Evolutionary conservation across 345 rosid species (phyloP), one percentile per base, ranked within the genome.

Genomic region (Ailanthus altissimus): DNA sequence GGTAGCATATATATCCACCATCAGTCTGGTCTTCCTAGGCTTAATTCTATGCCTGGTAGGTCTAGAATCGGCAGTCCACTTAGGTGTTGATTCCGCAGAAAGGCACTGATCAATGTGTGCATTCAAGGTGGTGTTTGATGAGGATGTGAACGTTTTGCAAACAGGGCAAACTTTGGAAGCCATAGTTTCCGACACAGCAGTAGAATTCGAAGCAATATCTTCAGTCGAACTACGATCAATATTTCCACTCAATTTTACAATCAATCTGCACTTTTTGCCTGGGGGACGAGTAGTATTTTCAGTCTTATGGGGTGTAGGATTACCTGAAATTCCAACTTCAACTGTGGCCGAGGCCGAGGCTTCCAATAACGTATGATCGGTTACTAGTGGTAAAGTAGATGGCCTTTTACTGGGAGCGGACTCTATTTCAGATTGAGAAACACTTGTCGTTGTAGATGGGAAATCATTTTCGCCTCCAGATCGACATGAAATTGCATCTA

Each of bases 91-190:
- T 60, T 91, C 99, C 50, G 64, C 86, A 43, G 98, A 91, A 51
- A 96, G 93, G 82, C 99, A 93, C 86, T 96, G 99, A 77, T 96
- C 99, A 10, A 96, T 96, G 83, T 96, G 99, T 76, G 99, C 99
- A 87, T 96, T 96, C 88, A 96, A 84, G 57, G 98, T 96, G 64
- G 99, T 96, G 85, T 93, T 96, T 16, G 98, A 96, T 47, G 99
- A 88, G 47, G 98, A 96, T 2, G 99, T 90, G 88, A 96, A 96
- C 14, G 90, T 90, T 86, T 86, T 93, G 90, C 99, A 96, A 84
- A 96, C 97, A 86, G 99, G 99, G 94, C 98, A 96, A 68, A 89
- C 89, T 86, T 91, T 92, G 2, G 97, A 88, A 80, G 91, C 86
- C 97, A 92, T 92, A 15, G 89, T 82, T 81, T 92, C 97, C 0